A percentile compares a stretch with the other conserved stretches of the same genome.
Conservation (phyloP, 2,329 filamentous ascomycete species). For the Ascomycota sp. region DNA sequence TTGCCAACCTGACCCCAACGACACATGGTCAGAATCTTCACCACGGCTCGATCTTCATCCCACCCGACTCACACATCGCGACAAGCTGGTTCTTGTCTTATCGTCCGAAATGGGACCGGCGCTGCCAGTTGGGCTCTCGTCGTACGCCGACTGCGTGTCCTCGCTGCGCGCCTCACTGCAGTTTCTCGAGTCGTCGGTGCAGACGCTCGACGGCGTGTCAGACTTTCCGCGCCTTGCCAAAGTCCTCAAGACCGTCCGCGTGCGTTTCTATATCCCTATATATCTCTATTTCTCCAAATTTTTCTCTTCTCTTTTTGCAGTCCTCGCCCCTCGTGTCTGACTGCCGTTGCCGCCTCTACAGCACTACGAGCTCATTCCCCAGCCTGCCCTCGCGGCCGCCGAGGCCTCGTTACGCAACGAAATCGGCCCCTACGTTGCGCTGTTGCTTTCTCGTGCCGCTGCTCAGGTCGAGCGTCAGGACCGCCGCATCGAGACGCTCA, state of each 20-base stretch:
- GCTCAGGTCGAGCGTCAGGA: constrained; percentile 67
- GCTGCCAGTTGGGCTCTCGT: constrained; percentile 13
- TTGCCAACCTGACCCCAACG: too few relatives aligned
- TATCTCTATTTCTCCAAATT: background rate
- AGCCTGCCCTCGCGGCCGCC: constrained; percentile 60
- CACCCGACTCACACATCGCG: background rate
- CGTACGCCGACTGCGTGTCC: constrained; percentile 37
- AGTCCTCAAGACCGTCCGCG: constrained; percentile 37
- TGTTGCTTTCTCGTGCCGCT: constrained; percentile 63
- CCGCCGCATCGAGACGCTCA: constrained; percentile 63
- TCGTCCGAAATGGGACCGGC: constrained; percentile 5
- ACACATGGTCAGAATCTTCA: too few relatives aligned
- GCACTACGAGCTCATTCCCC: constrained; percentile 87
- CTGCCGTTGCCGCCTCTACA: constrained; percentile 12
- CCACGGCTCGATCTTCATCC: too few relatives aligned
- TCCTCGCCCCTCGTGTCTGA: background rate
- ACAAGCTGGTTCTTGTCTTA: background rate
- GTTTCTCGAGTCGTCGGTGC: constrained; percentile 38
- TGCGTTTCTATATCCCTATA: constrained; percentile 11
- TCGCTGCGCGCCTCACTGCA: constrained; percentile 38
- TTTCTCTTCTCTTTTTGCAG: background rate
- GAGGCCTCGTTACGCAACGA: constrained; percentile 73
- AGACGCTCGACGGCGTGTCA: constrained; percentile 34
- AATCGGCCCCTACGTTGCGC: constrained; percentile 68
- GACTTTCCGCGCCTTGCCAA: constrained; percentile 35